Evolutionary conservation across 2,329 filamentous ascomycete species (phyloP).

Genomic region (Colletotrichum camelliae): DNA sequence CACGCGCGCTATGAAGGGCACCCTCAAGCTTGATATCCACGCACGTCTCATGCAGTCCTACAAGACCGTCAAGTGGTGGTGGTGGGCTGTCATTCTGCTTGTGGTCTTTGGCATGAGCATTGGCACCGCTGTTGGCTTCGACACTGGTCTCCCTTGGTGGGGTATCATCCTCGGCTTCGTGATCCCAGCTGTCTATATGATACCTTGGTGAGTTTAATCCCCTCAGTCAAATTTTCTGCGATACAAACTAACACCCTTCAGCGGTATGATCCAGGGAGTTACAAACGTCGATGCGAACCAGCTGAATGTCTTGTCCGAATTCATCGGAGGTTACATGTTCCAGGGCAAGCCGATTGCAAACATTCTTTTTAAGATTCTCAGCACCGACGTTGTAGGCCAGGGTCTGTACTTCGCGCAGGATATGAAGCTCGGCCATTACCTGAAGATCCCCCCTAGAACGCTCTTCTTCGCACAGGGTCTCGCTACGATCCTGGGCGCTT

Average conservation of each 20-base stretch:
- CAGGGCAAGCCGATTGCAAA: constrained; percentile 41
- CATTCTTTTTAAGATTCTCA: constrained; percentile 36
- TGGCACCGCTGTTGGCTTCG: constrained; percentile 48
- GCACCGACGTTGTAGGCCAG: constrained; percentile 37
- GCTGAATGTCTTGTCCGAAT: constrained; percentile 18
- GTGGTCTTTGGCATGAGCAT: constrained; percentile 39
- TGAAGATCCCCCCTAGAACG: constrained; percentile 63
- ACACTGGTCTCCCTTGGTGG: constrained; percentile 66
- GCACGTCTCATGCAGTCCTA: constrained; percentile 63
- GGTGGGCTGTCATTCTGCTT: constrained; percentile 58
- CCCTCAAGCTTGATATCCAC: constrained; percentile 32
- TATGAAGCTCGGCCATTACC: constrained; percentile 48
- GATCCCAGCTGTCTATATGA: constrained; percentile 36
- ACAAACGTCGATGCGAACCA: constrained; percentile 52
- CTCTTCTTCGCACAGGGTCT: constrained; percentile 68
- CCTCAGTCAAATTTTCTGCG: neutral
- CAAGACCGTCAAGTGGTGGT: constrained; percentile 63
- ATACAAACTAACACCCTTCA: neutral
- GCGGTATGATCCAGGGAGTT: constrained; percentile 47
- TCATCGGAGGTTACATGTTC: constrained; percentile 55
- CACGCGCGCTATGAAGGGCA: constrained; percentile 29
- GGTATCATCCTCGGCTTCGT: constrained; percentile 47
- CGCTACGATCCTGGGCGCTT: constrained; percentile 45
- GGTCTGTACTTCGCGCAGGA: constrained; percentile 52
- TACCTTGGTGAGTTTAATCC: constrained; percentile 51